Evolutionary conservation across 768 basidiomycete genomes (phyloP).

Genomic region (Gloeophyllum trabeum): DNA sequence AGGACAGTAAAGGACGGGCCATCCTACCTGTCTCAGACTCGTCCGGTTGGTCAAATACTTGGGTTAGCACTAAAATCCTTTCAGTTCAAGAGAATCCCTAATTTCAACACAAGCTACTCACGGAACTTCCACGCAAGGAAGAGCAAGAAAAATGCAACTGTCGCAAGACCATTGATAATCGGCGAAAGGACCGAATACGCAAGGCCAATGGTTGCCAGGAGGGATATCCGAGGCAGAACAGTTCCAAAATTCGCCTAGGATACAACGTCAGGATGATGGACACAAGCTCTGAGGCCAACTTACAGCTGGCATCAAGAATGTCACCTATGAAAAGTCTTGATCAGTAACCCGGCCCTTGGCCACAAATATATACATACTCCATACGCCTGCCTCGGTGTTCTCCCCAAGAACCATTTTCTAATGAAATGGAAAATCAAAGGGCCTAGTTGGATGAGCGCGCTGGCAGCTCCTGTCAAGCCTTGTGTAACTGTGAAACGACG

Average conservation of each 20-base stretch:
- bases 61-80: conserved; percentile 26
- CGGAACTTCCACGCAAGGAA: conserved; percentile 51
- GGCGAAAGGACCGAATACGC: conserved; percentile 56
- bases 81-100: not conserved
- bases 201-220: conserved; percentile 40
- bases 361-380: conserved; percentile 9
- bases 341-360: not conserved
- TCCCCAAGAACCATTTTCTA: conserved; percentile 52
- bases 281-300: conserved; percentile 5
- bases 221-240: conserved; percentile 36
- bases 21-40: conserved; percentile 31
- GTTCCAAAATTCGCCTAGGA: conserved; percentile 37
- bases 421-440: conserved; percentile 46
- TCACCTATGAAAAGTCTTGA: conserved; percentile 17
- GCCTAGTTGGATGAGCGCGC: conserved; percentile 41
- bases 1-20: not conserved
- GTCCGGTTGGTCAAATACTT: conserved; percentile 42
- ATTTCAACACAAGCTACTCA: conserved; percentile 16
- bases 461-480: conserved; percentile 39
- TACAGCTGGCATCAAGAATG: conserved; percentile 42
- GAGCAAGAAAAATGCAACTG: conserved; percentile 47
- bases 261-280: not conserved
- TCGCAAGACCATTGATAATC: conserved; percentile 52
- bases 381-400: conserved; percentile 57
- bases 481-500: conserved; percentile 30